Evolutionary conservation across 192 early-diverging fungal genomes (phyloP), one percentile per base, ranked within the genome.

Genomic region (Entomortierella parvispora): DNA sequence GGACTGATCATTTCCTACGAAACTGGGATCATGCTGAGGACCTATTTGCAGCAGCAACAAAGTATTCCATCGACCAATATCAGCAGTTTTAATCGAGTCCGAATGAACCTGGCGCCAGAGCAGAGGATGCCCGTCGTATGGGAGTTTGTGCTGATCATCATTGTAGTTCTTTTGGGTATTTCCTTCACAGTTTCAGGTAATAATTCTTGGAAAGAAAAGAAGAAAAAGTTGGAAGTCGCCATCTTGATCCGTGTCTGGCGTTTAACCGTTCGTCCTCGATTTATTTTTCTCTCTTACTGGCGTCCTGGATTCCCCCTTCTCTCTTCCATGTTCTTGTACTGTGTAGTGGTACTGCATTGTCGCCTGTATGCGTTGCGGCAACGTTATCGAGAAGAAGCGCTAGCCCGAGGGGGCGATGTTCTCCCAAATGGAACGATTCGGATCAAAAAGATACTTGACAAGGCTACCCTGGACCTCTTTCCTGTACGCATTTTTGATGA

Each of bases 71-170:
- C n/a, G 55, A 37, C 53, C 33, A 44, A 14, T 18, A 34, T 49
- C 9, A 33, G 32, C 18, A 32, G 34, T 17, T 57, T 37, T 28
- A 49, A 47, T 28, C 26, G 64, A 28, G 72, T 76, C 22, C 51
- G 65, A 2, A 37, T 76, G 18, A 22, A 31, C 8, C 11, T 76
- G 17, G 29, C 40, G 0, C 37, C 50, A 12, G 46, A 63, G 5
- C 43, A 31, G 18, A 59, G 52, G 28, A 68, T 77, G 55, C 60
- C 74, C 4, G 54, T 77, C 10, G 50, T 77, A 1, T 77, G 74
- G 74, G 74, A 77, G 48, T 58, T 77, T 63, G 55, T 77, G 7
- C 42, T 77, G 22, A 77, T 77, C 53, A 61, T 77, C 7, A 59
- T 77, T 10, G 65, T 77, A 4, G 65, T 63, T 6, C 55, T 77